Percentiles rank a stretch among this genome's conserved stretches.
Evolutionary conservation across 2,329 filamentous ascomycete species (phyloP).

Genomic region (Dryadomyces sulphureus): DNA sequence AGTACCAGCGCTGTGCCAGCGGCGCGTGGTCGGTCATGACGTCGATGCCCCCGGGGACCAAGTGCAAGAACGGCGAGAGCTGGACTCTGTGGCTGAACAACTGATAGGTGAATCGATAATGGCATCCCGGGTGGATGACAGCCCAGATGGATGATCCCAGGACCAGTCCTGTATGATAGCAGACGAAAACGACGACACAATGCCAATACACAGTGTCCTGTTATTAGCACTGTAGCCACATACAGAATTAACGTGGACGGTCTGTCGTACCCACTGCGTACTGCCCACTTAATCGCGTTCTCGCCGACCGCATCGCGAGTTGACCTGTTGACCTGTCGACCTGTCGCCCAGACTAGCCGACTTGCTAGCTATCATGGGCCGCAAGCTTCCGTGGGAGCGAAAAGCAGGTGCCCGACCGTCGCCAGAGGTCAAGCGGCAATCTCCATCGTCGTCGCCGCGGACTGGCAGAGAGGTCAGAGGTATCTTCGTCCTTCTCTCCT

Average conservation of each 20-base stretch:
- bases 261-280: too few relatives aligned
- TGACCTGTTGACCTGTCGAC: too few relatives aligned
- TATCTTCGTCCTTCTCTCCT: too few relatives aligned
- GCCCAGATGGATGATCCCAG: too few relatives aligned
- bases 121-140: too few relatives aligned
- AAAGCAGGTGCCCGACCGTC: neutral
- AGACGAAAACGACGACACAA: neutral
- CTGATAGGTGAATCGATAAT: too few relatives aligned
- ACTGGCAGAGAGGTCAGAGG: neutral
- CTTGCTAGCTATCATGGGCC: conserved; percentile 9
- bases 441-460: neutral
- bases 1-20: conserved; percentile 37
- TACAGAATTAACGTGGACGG: too few relatives aligned
- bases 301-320: too few relatives aligned
- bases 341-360: neutral
- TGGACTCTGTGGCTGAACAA: conserved; percentile 14
- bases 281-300: too few relatives aligned
- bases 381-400: conserved; percentile 12
- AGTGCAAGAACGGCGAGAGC: conserved; percentile 24
- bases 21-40: conserved; percentile 29
- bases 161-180: neutral
- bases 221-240: neutral
- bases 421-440: neutral
- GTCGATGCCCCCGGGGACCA: conserved; percentile 29
- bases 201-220: neutral